phyloP scores from a whole-genome alignment of 352 stramenopile species.

The Globisporangium alternatum region DNA sequence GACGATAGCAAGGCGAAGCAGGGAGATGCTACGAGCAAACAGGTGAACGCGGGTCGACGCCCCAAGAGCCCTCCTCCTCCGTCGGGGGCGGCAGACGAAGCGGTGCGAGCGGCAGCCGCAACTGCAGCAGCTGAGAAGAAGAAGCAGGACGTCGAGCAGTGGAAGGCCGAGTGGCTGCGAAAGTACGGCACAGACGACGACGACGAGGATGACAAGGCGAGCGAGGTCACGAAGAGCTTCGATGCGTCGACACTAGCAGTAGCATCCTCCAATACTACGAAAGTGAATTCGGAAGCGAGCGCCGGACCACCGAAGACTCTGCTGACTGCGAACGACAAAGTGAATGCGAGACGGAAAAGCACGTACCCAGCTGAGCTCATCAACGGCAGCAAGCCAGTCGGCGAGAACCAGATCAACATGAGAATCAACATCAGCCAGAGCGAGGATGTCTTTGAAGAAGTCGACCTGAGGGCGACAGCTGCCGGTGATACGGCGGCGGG shows the following conservation, averaged over 20 bases:
- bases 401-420: slow-evolving; percentile 35
- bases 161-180: slow-evolving; percentile 38
- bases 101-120: slow-evolving; percentile 1
- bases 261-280: background rate
- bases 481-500: background rate
- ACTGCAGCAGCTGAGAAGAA: slow-evolving; percentile 24
- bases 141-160: slow-evolving; percentile 29
- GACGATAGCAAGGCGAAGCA: slow-evolving; percentile 18
- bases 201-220: slow-evolving; percentile 16
- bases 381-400: slow-evolving; percentile 1
- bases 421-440: slow-evolving; percentile 41
- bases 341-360: slow-evolving; percentile 13
- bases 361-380: slow-evolving; percentile 18
- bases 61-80: slow-evolving; percentile 3
- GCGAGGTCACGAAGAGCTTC: background rate
- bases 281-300: background rate
- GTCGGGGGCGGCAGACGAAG: slow-evolving; percentile 1
- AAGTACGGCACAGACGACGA: slow-evolving; percentile 36
- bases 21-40: slow-evolving; percentile 22
- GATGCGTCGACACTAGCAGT: background rate
- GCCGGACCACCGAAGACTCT: background rate
- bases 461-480: slow-evolving; percentile 11
- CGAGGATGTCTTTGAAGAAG: slow-evolving; percentile 49
- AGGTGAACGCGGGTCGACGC: slow-evolving; percentile 17
- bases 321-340: slow-evolving; percentile 1